Evolutionary conservation across 176 grass and related monocot species (phyloP), one percentile per base, ranked within the genome.

Genomic region (Dactylis glomerata): DNA sequence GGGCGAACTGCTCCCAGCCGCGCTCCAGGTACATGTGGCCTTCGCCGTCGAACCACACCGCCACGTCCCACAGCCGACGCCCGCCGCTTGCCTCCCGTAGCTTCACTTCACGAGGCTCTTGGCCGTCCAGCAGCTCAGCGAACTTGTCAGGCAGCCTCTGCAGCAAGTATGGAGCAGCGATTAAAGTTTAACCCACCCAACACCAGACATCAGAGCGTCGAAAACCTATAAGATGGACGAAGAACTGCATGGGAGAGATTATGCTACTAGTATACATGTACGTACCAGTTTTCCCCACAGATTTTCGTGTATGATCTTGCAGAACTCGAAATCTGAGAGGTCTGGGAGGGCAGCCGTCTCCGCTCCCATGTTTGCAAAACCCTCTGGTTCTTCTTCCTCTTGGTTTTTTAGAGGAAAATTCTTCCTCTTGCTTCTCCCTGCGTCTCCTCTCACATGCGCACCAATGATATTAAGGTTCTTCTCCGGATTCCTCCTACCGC

Each of bases 111-210:
- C 83, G 83, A 14, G 69, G 67, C 68, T 73, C 67, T 1, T 33
- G 62, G 6, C 13, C 78, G 15, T 15, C 71, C 23, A 89, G 78
- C 23, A 70, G 20, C 62, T 6, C 6, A 1, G 5, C 71, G 10
- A 89, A 86, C 78, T 82, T 82, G 2, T 42, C 8, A 1, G 88
- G 88, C n/a, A 89, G 31, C 51, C 62, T 85, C 87, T 89, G 83
- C 83, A 10, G 30, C 15, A 42, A 38, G 32, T 19, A 52, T 51
- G 22, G 4, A 33, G 9, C 14, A 49, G 55, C 31, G 26, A 0
- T 61, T 61, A 28, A 28, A 10, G 20, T 14, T n/a, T 4, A 71
- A 45, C 13, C 14, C 17, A n/a, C 27, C 32, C 13, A 10, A 62
- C 40, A 75, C 0, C 26, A 46, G 15, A 1, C 20, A 24, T 42